Evolutionary conservation across 805 yeast genomes (phyloP), one percentile per base, ranked within the genome.

Genomic region (Suhomyces tanzawaensis): DNA sequence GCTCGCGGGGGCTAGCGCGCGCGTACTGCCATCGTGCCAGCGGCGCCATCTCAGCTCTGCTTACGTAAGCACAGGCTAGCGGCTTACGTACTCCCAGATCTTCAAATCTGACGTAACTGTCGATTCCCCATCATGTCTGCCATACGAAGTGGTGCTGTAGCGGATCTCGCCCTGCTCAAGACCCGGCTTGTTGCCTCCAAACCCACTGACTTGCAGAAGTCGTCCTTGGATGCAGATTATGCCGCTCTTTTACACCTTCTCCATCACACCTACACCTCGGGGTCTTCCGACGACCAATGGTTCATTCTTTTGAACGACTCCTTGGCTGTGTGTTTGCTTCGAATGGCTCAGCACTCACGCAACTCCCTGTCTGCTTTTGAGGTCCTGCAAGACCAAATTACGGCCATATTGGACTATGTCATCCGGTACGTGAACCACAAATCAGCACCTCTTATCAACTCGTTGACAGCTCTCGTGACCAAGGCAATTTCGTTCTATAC

Each of bases 391-490:
- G 51, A 56, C 2, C 52, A 44, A 11, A 49, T 70, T 4, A 54
- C 58, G 19, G 45, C 40, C 18, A 38, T 79, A 1, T 76, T 77
- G 49, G 65, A 66, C 17, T 83, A 75, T 54, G 71, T 83, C 11
- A 60, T 82, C 26, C 89, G 81, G 46, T 80, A 76, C 54, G 81
- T 89, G 80, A 78, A 77, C 37, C 85, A 81, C 35, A 74, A 85
- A 1, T 81, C 83, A 4, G 78, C 85, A 2, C 81, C 95, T 0
- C 57, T 85, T 19, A 78, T 82, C 4, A 85, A 83, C 51, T 81
- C 95, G 0, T 56, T 86, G 36, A 74, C 69, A 38, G 85, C 79
- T 22, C 52, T 88, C 32, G 73, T 87, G 33, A 37, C 56, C 2
- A 86, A 82, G 47, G 51, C 82, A 34, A 55, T 82, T 8, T 44